Conservation (phyloP, 2,329 filamentous ascomycete species). For the Venturia aucupariae region DNA sequence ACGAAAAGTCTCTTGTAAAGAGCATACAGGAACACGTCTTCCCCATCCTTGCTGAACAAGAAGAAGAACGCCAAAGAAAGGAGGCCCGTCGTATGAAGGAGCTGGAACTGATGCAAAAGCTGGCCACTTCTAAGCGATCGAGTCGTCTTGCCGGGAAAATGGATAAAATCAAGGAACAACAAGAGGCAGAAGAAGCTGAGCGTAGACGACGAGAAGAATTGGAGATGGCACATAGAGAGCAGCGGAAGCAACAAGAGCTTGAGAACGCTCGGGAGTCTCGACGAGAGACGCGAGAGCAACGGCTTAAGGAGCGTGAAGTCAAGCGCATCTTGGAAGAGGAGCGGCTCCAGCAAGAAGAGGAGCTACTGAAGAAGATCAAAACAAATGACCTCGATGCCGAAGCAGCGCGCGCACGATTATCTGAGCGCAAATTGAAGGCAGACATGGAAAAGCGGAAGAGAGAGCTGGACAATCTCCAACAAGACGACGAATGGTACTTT, state of each 20-base stretch:
- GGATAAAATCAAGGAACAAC: slow-evolving; percentile 67
- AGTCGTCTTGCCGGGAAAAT: slow-evolving; percentile 76
- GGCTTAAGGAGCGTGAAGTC: slow-evolving; percentile 75
- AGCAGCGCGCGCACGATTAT: slow-evolving; percentile 51
- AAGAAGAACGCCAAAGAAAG: slow-evolving; percentile 60
- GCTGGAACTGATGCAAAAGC: slow-evolving; percentile 68
- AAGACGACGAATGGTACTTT: slow-evolving; percentile 84
- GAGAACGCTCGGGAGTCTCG: slow-evolving; percentile 69
- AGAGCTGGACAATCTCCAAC: slow-evolving; percentile 61
- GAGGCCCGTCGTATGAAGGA: slow-evolving; percentile 69
- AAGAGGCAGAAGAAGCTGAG: slow-evolving; percentile 61
- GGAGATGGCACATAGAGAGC: slow-evolving; percentile 49
- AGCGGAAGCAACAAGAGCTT: slow-evolving; percentile 53
- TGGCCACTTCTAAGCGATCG: slow-evolving; percentile 90
- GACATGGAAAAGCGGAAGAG: slow-evolving; percentile 74
- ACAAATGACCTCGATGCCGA: slow-evolving; percentile 19
- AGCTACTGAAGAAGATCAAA: slow-evolving; percentile 39
- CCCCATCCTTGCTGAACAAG: slow-evolving; percentile 72
- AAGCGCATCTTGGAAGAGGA: slow-evolving; percentile 78
- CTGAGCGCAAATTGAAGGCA: slow-evolving; percentile 69
- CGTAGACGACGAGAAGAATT: slow-evolving; percentile 57
- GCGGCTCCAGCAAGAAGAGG: slow-evolving; percentile 69
- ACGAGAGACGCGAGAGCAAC: slow-evolving; percentile 74
- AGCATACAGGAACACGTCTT: slow-evolving; percentile 69
- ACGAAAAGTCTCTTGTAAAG: slow-evolving; percentile 70